A percentile compares a stretch with the other conserved stretches of the same genome.
phyloP scores from a whole-genome alignment of 2,329 filamentous ascomycete species.

The Leptographium galeiforme region DNA sequence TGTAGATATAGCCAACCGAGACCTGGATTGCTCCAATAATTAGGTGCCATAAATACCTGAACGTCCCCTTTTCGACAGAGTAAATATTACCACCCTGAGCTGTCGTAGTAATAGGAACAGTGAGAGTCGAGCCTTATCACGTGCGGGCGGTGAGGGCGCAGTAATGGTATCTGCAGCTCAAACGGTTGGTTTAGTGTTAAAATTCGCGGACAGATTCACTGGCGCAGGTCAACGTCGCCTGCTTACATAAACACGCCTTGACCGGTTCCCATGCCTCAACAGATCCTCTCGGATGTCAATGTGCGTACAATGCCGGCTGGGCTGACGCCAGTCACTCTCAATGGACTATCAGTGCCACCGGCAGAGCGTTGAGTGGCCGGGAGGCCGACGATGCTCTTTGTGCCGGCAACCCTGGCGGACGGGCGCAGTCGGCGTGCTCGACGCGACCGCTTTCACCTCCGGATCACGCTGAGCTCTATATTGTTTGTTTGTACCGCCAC shows the following conservation, averaged over 20 bases:
- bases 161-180: too few species aligned
- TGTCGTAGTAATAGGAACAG: too few species aligned
- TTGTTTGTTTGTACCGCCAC: conserved; percentile 46
- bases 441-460: conserved; percentile 58
- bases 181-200: too few species aligned
- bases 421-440: conserved; percentile 50
- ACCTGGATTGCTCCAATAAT: too few species aligned
- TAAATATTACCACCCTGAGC: too few species aligned
- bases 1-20: too few species aligned
- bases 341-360: conserved; percentile 47
- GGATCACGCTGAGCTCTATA: conserved; percentile 50
- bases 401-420: conserved; percentile 48
- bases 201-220: too few species aligned
- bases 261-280: conserved; percentile 14
- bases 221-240: neutral
- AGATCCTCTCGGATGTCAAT: conserved; percentile 42
- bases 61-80: too few species aligned
- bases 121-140: too few species aligned
- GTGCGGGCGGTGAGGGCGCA: too few species aligned
- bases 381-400: conserved; percentile 52
- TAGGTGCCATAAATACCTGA: too few species aligned
- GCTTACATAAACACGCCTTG: neutral
- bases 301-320: conserved; percentile 41
- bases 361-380: conserved; percentile 44
- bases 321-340: conserved; percentile 41